Base-by-base conservation (phyloP, 192 early-diverging fungal species). In the Mortierella hygrophila region DNA sequence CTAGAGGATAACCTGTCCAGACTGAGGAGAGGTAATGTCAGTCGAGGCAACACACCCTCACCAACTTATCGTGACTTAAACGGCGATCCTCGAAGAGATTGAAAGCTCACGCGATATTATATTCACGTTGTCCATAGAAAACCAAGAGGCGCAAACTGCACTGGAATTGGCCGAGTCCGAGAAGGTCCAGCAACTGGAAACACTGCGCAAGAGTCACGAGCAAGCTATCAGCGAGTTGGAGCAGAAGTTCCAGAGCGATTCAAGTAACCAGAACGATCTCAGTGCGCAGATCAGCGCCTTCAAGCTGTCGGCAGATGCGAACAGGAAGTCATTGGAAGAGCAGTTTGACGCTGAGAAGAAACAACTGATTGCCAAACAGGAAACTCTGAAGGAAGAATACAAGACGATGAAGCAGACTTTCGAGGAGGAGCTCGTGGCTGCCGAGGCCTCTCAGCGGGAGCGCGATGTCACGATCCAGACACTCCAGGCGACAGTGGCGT, bases 341-440 rank as follows among this genome's bases (percentile, higher is more conserved):
- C 79, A 72, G 38, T 84, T 82, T 8, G 88, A 88, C 15, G 80
- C 85, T 35, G 84, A 82, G 21, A 79, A 72, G 38, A 46, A 8
- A 1, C 40, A 41, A 1, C 41, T 83, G 20, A 18, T 70, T 5
- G 79, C 74, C 2, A 38, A 15, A 23, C 74, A 88, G 26, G 74
- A 74, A 8, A 65, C 3, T 21, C 42, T 85, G 29, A 82, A 68
- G 35, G 29, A 80, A 40, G 83, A 85, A 21, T 42, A 80, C 5
- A 80, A 82, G n/a, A 71, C 44, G 4, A 89, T 94, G 3, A 79
- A 79, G 26, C 81, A 83, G 79, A 91, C 90, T 73, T 89, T 74
- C 35, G 35, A 86, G 21, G 75, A 71, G 4, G 75, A 78, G 23
- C 32, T 18, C 26, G 21, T 37, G 23, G 47, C 70, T 2, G 69